These are phyloP conservation scores for Sphagnum tenellum DNA, from an alignment of 225 moss, liverwort and hornwort species.

Conservation along the genomic window DNA sequence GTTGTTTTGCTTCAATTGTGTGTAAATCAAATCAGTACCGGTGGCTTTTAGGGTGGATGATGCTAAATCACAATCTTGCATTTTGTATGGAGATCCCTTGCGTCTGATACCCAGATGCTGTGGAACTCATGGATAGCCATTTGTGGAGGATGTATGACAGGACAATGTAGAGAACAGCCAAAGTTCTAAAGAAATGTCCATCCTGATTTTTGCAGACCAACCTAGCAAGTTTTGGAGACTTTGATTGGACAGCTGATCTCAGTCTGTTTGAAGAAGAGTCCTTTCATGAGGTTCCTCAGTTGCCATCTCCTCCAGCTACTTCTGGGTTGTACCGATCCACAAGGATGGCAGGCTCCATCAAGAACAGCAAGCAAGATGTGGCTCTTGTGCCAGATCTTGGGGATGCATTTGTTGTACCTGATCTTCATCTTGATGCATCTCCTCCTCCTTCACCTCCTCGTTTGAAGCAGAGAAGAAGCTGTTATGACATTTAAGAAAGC, in stretches of 20 bases:
- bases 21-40: not conserved
- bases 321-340: constrained; percentile 16
- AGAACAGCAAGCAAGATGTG: constrained; percentile 72
- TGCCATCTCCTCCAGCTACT: constrained; percentile 35
- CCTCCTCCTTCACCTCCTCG: constrained; percentile 40
- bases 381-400: constrained; percentile 52
- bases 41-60: not conserved
- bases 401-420: constrained; percentile 80
- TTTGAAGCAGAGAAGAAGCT: constrained; percentile 55
- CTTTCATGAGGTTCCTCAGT: constrained; percentile 76
- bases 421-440: constrained; percentile 48
- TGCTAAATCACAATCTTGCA: too few relatives aligned
- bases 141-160: not conserved
- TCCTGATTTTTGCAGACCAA: constrained; percentile 44
- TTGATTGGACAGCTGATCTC: constrained; percentile 84
- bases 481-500: constrained; percentile 1
- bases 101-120: not conserved
- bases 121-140: not conserved
- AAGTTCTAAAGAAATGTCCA: too few relatives aligned
- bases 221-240: constrained; percentile 58
- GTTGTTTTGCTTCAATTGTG: not conserved
- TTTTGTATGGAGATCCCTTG: not conserved
- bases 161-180: too few relatives aligned
- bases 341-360: constrained; percentile 23
- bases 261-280: constrained; percentile 89